These are phyloP conservation scores for Paraglomus brasilianum DNA, from an alignment of 192 early-diverging fungal genomes.

Conservation along the genomic window DNA sequence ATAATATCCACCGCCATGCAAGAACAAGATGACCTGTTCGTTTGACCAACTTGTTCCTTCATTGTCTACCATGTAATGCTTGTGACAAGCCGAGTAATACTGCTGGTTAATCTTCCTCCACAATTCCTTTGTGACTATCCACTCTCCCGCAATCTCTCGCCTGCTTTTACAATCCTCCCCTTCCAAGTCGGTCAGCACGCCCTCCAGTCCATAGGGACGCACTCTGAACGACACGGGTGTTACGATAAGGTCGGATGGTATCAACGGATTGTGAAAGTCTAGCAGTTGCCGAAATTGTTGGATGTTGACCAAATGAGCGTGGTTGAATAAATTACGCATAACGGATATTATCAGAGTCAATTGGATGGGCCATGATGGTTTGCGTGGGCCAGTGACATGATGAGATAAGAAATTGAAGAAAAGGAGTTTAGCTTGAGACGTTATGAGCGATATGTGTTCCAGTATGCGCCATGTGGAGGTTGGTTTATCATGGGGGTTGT, in stretches of 20 bases:
- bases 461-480: constrained; percentile 5
- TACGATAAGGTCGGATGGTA: constrained; percentile 18
- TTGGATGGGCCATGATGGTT: constrained; percentile 46
- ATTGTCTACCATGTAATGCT: constrained; percentile 14
- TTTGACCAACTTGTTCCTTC: constrained; percentile 29
- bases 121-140: constrained; percentile 22
- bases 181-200: constrained; percentile 5
- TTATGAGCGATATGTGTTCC: constrained; percentile 13
- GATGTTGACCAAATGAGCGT: constrained; percentile 15
- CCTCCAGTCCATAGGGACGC: constrained; percentile 5
- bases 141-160: constrained; percentile 26
- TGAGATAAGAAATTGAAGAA: constrained; percentile 36
- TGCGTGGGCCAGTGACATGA: constrained; percentile 44
- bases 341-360: constrained; percentile 15
- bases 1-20: constrained; percentile 78
- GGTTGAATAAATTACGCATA: constrained; percentile 15
- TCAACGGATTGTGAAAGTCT: neutral
- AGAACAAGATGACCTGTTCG: constrained; percentile 54
- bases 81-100: neutral
- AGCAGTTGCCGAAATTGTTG: neutral
- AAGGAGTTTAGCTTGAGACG: constrained; percentile 31
- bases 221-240: constrained; percentile 27
- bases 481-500: too few species aligned
- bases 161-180: neutral
- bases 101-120: constrained; percentile 28